Base-by-base conservation (phyloP, 148 eudicot genomes). In the Rhododendron mucronatum region DNA sequence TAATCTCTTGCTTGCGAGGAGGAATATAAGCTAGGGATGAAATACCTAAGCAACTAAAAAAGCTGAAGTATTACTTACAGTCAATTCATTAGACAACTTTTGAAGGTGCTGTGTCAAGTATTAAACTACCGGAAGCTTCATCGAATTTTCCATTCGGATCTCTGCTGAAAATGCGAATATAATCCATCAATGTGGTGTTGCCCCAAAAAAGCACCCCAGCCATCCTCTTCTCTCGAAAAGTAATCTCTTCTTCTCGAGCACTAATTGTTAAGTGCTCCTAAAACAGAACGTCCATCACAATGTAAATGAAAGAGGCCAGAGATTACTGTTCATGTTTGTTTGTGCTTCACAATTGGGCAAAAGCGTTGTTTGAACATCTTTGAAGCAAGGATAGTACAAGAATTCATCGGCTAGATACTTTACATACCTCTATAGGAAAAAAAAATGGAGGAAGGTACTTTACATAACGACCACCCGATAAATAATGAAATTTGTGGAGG, bases 41-140 rank as follows among this genome's bases (percentile, higher is more conserved):
- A 82, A 39, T 39, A 20, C 3, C 7, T 21, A 35, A 37, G 75
- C 50, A 86, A 73, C 41, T 55, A 82, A 82, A 82, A 82, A 78
- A 41, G 65, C 26, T 14, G 47, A 73, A 80, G 63, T n/a, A 55
- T 20, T 37, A 86, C 98, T 92, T 92, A 97, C 98, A 18, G 99
- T 95, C 87, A 92, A 85, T 89, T 96, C 98, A 63, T 92, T 89
- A 81, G 95, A 93, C 95, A 85, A 95, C 98, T 95, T 97, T 97
- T 65, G 98, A 97, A 78, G 99, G 99, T 65, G 96, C 91, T 83
- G 93, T 91, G 88, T 97, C 99, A 82, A 95, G 90, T 78, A 94
- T 91, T 84, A 95, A 87, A 91, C 90, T 89, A 67, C 93, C 95
- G 10, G 95, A 89, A 53, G 88, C 95, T 87, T 97, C 99, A 82